Conservation (phyloP, 2,329 filamentous ascomycete species). For the Cercospora zeina region DNA sequence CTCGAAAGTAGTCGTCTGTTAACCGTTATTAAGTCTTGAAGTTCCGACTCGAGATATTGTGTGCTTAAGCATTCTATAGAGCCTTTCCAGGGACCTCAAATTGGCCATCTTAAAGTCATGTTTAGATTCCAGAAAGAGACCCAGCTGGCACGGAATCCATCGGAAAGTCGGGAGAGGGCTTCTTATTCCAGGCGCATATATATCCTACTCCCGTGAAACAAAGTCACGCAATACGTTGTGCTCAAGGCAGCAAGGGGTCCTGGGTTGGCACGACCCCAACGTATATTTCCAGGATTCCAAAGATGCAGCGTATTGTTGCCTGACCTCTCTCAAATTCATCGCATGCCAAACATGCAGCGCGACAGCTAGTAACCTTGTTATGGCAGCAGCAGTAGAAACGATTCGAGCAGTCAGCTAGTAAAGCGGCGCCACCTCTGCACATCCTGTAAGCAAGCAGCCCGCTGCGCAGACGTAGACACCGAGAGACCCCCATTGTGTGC, state of each 20-base stretch:
- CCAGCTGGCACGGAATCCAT: not conserved
- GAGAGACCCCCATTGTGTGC: too few relatives aligned
- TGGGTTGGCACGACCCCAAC: not conserved
- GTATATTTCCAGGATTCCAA: not conserved
- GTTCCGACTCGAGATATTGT: not conserved
- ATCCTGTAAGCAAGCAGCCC: too few relatives aligned
- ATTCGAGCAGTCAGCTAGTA: too few relatives aligned
- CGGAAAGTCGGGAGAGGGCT: not conserved
- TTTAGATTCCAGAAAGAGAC: not conserved
- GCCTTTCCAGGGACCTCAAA: not conserved
- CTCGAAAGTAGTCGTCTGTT: not conserved
- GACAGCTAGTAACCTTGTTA: not conserved
- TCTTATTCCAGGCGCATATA: not conserved
- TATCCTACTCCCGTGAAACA: not conserved
- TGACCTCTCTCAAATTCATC: not conserved
- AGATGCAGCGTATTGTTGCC: not conserved
- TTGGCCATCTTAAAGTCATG: not conserved
- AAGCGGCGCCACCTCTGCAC: too few relatives aligned
- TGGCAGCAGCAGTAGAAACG: not conserved
- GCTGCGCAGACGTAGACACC: too few relatives aligned
- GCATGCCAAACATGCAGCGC: not conserved
- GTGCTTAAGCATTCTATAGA: not conserved
- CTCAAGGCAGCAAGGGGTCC: not conserved
- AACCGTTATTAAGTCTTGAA: not conserved
- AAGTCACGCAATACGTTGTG: not conserved